Base-by-base conservation (phyloP, 1,284 basidiomycete genomes). In the Leccinum variabile region DNA sequence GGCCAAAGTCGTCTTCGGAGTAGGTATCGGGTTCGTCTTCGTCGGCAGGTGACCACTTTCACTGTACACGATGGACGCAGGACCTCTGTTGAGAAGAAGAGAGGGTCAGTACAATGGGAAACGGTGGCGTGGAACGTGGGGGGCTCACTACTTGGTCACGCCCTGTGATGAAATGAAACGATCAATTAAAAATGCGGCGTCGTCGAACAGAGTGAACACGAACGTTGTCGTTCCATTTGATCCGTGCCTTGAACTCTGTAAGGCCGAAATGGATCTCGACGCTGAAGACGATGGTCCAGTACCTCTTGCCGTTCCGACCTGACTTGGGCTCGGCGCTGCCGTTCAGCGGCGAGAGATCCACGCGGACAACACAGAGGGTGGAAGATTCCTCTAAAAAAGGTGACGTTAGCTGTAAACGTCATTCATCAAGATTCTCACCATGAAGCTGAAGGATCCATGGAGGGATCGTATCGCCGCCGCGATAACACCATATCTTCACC, bases 201-300 rank as follows among this genome's bases (percentile, higher is more conserved):
- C 57, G 65, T 49, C 33, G 33, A 30, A 57, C 9, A 30, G 3
- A 54, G 11, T 18, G 63, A 60, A 55, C 8, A 65, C 85, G 65
- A 69, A 90, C 89, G 69, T 88, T 85, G 69, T 91, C 89, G 53
- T 85, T 80, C 90, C 89, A 91, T 73, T 91, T 91, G 63, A 91
- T 90, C 58, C 90, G 81, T 1, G 90, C 88, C 71, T 80, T 88
- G 77, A 91, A 91, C 74, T 92, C 90, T 0, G 89, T 91, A 65
- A 91, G 71, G 46, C 89, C 89, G 65, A 92, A 91, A 70, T 91
- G 88, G 61, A 92, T 91, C 71, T 91, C 90, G 37, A 91, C 86
- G 39, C 87, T 88, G 73, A 91, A 91, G 22, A 91, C 85, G 63
- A 91, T 90, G 22, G 88, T 90, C 88, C 88, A 91, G 67, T 90